Evolutionary conservation across 2,329 filamentous ascomycete genomes (phyloP), one percentile per base, ranked within the genome.

Genomic region (Calonectria naviculata): DNA sequence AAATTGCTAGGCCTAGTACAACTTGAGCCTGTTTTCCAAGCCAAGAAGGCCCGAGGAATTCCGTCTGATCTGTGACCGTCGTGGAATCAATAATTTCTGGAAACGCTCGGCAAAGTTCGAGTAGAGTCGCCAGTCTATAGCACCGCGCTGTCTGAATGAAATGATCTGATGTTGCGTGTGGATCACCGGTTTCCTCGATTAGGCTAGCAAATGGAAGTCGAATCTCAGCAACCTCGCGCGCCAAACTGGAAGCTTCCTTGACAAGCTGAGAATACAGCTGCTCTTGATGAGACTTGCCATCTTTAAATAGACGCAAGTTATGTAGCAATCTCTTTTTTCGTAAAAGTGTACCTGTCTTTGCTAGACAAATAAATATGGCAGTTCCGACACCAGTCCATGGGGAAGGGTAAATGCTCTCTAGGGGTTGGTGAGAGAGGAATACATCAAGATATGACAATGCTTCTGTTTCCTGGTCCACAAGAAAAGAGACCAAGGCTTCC

Each of bases 371-470:
- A 1, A 74, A 56, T 1, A 73, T 28, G 1, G 68, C 46, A 0
- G 72, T 74, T 1, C 62, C 74, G 0, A 75, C 49, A 24, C 74
- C 74, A 0, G 74, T 73, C 74, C 73, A 75, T 1, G 74, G 74
- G 13, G 61, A 70, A 1, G 73, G 71, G 17, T 71, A 67, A 0
- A 44, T 54, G 8, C 63, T 63, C 4, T 49, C 46, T 0, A 26
- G 0, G 0, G 38, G 21, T 2, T 12, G 26, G 7, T 58, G 46
- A 21, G 12, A 13, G 8, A 54, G 34, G 13, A 75, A 71, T 1
- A 31, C n/a, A 13, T 72, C 67, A 2, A 76, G 65, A 26, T 76
- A 71, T 2, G 71, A 73, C 4, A 75, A 5, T 1, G 47, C 52
- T 4, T 54, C 41, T 4, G 52, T 42, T 1, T 71, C 41, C 28